Evolutionary conservation across 2,329 filamentous ascomycete genomes (phyloP), one percentile per base, ranked within the genome.

Genomic region (Penicillium griseofulvum): DNA sequence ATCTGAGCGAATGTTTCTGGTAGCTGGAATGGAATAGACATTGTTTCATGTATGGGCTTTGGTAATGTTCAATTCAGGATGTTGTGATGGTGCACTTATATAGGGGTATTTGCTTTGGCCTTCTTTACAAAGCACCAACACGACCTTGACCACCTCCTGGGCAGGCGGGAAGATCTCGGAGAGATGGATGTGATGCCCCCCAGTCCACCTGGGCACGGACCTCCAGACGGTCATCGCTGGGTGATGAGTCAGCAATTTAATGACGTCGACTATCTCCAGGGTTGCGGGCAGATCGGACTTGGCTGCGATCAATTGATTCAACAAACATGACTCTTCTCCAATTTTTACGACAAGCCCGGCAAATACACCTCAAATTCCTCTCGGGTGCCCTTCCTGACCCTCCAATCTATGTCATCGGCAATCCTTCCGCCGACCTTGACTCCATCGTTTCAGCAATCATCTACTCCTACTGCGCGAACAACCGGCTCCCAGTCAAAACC

Each of bases 361-460:
- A 67, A 36, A 48, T 62, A 6, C 68, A 73, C 46, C 65, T 63
- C 17, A 62, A 61, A 42, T 71, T 67, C 51, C 45, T 71, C 2
- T 55, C 63, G 11, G 62, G 63, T 16, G 29, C 55, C 8, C 54
- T 64, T 6, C 42, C 62, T 1, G 63, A 71, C 33, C 38, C 67
- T 14, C 71, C 69, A 0, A 67, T 75, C 24, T 74, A 76, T 53
- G 75, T 78, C 19, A 63, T 77, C 36, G 76, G 74, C 22, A 78
- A 79, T 50, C 70, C 73, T 14, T 76, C 76, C n/a, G 72, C 72
- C 65, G 84, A 87, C 66, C 78, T 87, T 52, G 84, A 87, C 72
- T 87, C 84, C 28, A 82, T 87, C 65, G 80, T 83, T 54, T 81
- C 80, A 54, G 82, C 83, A 8, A 74, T 87, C 34, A 67, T 85